phyloP scores from a whole-genome alignment of 148 eudicot species.

The Vaccinium corymbosum region DNA sequence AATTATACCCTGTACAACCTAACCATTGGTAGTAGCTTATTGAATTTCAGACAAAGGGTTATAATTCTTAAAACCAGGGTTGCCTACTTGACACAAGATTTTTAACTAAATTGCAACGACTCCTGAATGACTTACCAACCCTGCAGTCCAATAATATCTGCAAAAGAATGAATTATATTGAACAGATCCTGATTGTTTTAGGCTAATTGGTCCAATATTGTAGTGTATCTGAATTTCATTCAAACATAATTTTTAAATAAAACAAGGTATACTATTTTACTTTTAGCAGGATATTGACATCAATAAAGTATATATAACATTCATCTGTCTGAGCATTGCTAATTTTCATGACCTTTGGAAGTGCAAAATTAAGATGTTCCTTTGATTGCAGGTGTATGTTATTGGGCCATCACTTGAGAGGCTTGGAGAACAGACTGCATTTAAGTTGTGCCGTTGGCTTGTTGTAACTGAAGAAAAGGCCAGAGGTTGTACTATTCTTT shows the following conservation, averaged over 20 bases:
- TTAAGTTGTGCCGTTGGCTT: conserved; percentile 85
- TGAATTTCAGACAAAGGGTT: background rate
- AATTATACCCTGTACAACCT: background rate
- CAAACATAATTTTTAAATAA: background rate
- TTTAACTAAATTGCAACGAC: background rate
- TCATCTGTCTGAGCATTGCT: too few relatives aligned
- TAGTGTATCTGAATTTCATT: background rate
- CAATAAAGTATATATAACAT: too few relatives aligned
- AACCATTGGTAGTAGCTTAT: background rate
- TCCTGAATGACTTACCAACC: background rate
- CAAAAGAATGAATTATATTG: background rate
- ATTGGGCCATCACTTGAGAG: conserved; percentile 84
- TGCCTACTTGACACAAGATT: background rate
- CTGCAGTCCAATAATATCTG: background rate
- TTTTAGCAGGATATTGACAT: background rate
- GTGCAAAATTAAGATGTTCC: background rate
- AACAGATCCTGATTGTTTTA: background rate
- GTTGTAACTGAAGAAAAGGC: conserved; percentile 38
- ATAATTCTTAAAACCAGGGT: background rate
- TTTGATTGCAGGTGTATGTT: conserved; percentile 77
- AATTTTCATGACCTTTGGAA: too few relatives aligned
- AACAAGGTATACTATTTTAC: background rate
- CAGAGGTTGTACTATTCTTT: conserved; percentile 35
- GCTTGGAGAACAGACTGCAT: conserved; percentile 86
- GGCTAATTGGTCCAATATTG: too few relatives aligned